Base-by-base conservation (phyloP, 192 early-diverging fungal genomes). In the Podila horticola region DNA sequence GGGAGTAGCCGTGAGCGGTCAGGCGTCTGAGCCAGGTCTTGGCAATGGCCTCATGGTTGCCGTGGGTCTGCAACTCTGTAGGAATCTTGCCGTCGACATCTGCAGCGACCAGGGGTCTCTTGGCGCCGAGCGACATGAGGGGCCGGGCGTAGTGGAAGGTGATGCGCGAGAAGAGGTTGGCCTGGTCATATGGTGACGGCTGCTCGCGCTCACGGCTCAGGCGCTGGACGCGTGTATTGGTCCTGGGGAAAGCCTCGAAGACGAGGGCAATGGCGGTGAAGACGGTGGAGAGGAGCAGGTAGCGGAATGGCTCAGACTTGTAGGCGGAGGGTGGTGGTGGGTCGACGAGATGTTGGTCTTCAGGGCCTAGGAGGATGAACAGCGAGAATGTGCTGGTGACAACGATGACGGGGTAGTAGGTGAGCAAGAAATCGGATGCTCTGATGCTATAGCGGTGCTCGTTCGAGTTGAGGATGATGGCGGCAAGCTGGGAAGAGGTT, bases 101-200 rank as follows among this genome's bases (percentile, higher is more conserved):
- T 3, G 88, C 90, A 63, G 84, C 76, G 2, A 79, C 84, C 61
- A 97, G 82, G 38, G 90, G 92, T 70, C 93, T 92, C 20, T 74
- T 67, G 58, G 88, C 90, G 0, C 96, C 96, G 49, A 92, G 69
- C 50, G 90, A 88, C 83, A 99, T 93, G 68, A 97, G 65, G 20
- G 91, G 89, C 38, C 91, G 90, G 89, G 96, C 91, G 93, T 95
- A 98, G 48, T 89, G 83, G 82, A 97, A 99, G 4, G 90, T 90
- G 3, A 96, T 66, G 15, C 88, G 87, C 38, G 92, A 93, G 68
- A 96, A 97, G 33, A 97, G 87, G 75, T 94, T 93, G 34, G 95
- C 91, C 10, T 79, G 75, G 30, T 79, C 75, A 22, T 79, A 79
- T 0, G 57, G 20, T 0, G 68, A 59, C n/a, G 71, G 51, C 3